These are phyloP conservation scores for Diaporthe citriasiana DNA, from an alignment of 2,329 filamentous ascomycete genomes.

Conservation along the genomic window DNA sequence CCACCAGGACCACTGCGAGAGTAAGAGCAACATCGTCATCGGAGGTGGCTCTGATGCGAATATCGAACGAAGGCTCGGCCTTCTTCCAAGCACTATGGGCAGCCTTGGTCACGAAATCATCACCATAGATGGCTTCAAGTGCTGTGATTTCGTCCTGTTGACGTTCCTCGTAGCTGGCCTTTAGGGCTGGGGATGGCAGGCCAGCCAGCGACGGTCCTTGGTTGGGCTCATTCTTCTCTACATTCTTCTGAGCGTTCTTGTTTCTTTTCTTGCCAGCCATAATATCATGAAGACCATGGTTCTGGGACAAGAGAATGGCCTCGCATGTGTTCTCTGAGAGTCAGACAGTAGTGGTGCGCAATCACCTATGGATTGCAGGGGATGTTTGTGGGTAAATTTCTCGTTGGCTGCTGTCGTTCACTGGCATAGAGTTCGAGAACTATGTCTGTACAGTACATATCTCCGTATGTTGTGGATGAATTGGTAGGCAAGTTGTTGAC, in stretches of 20 bases:
- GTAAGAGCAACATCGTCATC: slow-evolving; percentile 80
- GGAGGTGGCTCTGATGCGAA: slow-evolving; percentile 80
- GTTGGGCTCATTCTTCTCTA: slow-evolving; percentile 59
- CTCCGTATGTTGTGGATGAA: neutral
- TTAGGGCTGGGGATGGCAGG: slow-evolving; percentile 61
- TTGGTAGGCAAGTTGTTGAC: neutral
- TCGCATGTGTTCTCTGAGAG: slow-evolving; percentile 11
- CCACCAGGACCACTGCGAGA: slow-evolving; percentile 85
- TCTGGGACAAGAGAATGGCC: slow-evolving; percentile 11
- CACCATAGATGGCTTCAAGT: slow-evolving; percentile 88
- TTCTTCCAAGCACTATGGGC: slow-evolving; percentile 89
- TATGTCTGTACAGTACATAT: neutral
- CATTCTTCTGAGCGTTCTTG: slow-evolving; percentile 58
- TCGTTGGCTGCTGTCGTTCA: neutral
- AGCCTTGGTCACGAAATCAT: slow-evolving; percentile 84
- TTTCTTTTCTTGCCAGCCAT: slow-evolving; percentile 71
- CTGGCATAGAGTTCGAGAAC: neutral
- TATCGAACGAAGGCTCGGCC: slow-evolving; percentile 85
- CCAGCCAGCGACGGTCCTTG: slow-evolving; percentile 68
- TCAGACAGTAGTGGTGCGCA: neutral
- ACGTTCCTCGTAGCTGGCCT: slow-evolving; percentile 81
- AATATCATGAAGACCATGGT: slow-evolving; percentile 48
- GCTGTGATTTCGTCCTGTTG: slow-evolving; percentile 91
- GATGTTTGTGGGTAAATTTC: neutral
- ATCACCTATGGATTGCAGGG: neutral